Conservation (phyloP, 306 rosid genomes). For the Prunus mongolica region DNA sequence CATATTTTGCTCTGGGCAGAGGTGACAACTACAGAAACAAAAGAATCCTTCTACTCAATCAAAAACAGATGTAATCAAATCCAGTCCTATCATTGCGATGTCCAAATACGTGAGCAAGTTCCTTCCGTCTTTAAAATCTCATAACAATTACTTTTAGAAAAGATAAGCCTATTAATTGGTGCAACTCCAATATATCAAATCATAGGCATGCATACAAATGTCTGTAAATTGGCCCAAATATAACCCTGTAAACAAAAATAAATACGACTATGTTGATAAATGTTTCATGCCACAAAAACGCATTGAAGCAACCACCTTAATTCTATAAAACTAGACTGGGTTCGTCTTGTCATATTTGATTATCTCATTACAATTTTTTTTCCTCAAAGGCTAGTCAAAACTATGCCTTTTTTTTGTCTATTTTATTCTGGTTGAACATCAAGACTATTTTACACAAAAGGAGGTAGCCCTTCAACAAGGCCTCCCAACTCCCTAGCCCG, state of each 20-base stretch:
- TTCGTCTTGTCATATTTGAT: background rate
- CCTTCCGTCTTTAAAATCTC: background rate
- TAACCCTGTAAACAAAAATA: background rate
- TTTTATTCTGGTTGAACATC: background rate
- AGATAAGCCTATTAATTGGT: background rate
- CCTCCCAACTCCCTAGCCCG: background rate
- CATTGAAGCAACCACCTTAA: background rate
- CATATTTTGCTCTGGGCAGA: conserved; percentile 42
- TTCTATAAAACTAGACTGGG: background rate
- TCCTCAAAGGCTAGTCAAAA: background rate
- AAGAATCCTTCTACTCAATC: conserved; percentile 6
- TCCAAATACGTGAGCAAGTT: background rate
- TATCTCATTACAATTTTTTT: background rate
- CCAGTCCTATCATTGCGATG: background rate
- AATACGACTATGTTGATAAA: background rate
- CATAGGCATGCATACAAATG: background rate
- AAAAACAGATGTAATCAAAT: conserved; percentile 5
- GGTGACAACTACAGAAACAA: conserved; percentile 12
- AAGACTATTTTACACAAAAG: background rate
- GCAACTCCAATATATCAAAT: background rate
- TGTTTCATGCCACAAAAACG: background rate
- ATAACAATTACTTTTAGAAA: background rate
- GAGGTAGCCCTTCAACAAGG: background rate
- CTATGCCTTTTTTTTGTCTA: background rate
- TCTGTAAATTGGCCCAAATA: background rate